A percentile compares a stretch with the other conserved stretches of the same genome.
Conservation (phyloP, 1,284 basidiomycete genomes). For the Cystobasidiaceae sp. region DNA sequence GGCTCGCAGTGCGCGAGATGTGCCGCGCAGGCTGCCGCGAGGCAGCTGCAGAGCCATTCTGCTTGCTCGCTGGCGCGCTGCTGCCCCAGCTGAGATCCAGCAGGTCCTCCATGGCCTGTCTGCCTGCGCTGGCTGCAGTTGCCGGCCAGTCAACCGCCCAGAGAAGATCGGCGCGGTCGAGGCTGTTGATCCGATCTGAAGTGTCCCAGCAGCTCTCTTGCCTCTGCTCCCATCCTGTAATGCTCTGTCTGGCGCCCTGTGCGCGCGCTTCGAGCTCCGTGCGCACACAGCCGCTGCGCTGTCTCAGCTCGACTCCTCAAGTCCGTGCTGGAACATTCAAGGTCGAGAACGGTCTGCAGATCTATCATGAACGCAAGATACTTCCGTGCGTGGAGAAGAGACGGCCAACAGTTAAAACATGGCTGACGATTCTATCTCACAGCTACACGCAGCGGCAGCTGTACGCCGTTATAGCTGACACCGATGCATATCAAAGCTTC, state of each 20-base stretch:
- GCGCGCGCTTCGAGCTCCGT: background rate
- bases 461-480: slow-evolving; percentile 80
- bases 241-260: background rate
- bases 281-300: background rate
- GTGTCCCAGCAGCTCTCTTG: background rate
- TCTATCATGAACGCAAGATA: slow-evolving; percentile 61
- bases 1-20: slow-evolving; percentile 25
- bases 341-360: slow-evolving; percentile 46
- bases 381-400: slow-evolving; percentile 62
- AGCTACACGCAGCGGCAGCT: slow-evolving; percentile 71
- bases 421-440: slow-evolving; percentile 39
- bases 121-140: background rate
- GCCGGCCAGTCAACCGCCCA: too few relatives aligned
- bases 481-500: slow-evolving; percentile 76
- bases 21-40: background rate
- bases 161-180: too few relatives aligned
- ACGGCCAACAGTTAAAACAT: background rate
- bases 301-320: background rate
- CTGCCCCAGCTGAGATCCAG: slow-evolving; percentile 50
- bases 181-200: too few relatives aligned
- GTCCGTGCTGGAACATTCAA: slow-evolving; percentile 13
- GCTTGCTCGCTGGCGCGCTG: slow-evolving; percentile 16
- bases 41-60: background rate
- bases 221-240: background rate
- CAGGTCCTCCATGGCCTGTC: slow-evolving; percentile 51